Base-by-base conservation (phyloP, 2,329 filamentous ascomycete species). In the Penicillium sp. region DNA sequence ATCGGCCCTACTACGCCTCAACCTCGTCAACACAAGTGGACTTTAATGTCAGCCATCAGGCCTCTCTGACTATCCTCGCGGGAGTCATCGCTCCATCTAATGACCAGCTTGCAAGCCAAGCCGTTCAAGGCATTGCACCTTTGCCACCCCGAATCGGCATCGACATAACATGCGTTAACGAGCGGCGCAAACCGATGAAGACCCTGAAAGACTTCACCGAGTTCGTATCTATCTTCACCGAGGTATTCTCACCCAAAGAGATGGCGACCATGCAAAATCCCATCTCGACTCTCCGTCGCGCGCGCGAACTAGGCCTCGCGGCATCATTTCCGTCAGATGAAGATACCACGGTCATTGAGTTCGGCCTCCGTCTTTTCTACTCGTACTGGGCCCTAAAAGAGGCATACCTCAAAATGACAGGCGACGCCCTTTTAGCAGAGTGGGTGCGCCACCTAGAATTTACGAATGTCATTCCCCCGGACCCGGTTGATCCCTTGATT, bases 21-120 rank as follows among this genome's bases (percentile, higher is more conserved):
- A 49, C 22, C 6, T 82, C 56, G 74, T 82, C 11, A 75, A 83
- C 22, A 69, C 76, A 64, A 10, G 74, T 87, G 39, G 85, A 88
- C 62, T 89, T 89, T 76, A 89, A 89, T 62, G 80, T 88, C 55
- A 86, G 82, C 35, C 86, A 89, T 62, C 86, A 89, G 71, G 85
- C 84, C 18, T 85, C 84, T 0, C 74, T 89, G 3, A 84, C 87
- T n/a, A 79, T 81, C 0, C 73, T 89, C 5, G 82, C 86, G 1
- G 84, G 86, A 13, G 79, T 76, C 19, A 63, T 71, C 9, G 69
- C 70, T 7, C 69, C 64, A n/a, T 27, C 41, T 19, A 2, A 46
- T 5, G 46, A 46, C 6, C 54, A 51, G 16, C 55, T 59, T 36
- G 16, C 62, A 55, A 13, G 50, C 11, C 33, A 56, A n/a, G 3